A percentile compares a stretch with the other conserved stretches of the same genome.
These are phyloP conservation scores for Fusarium stilboides DNA, from an alignment of 2,329 filamentous ascomycete species.

Conservation along the genomic window DNA sequence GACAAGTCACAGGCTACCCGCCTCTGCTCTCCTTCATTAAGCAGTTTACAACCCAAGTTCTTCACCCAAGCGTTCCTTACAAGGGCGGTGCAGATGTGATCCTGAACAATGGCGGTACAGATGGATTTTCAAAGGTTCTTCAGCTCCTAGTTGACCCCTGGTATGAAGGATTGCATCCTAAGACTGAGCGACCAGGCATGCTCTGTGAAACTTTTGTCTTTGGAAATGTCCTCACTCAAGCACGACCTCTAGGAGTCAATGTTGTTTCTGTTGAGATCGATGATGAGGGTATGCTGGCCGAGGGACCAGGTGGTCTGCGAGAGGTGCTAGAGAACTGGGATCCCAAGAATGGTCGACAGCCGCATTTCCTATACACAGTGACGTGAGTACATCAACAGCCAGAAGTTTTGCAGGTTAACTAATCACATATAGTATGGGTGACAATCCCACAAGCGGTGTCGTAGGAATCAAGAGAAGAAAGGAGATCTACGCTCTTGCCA, in stretches of 20 bases:
- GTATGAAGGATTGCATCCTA: slow-evolving; percentile 76
- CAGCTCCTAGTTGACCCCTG: slow-evolving; percentile 84
- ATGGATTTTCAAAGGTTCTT: slow-evolving; percentile 85
- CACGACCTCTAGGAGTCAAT: slow-evolving; percentile 78
- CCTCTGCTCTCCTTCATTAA: slow-evolving; percentile 83
- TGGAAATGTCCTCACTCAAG: slow-evolving; percentile 80
- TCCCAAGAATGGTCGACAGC: slow-evolving; percentile 77
- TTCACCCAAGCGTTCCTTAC: slow-evolving; percentile 89
- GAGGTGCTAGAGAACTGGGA: slow-evolving; percentile 91
- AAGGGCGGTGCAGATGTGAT: slow-evolving; percentile 81
- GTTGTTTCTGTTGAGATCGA: slow-evolving; percentile 83
- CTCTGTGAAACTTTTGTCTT: slow-evolving; percentile 87
- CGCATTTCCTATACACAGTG: slow-evolving; percentile 91
- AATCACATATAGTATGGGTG: slow-evolving; percentile 65
- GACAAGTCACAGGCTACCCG: slow-evolving; percentile 84
- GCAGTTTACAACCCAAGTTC: slow-evolving; percentile 80
- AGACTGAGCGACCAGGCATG: slow-evolving; percentile 80
- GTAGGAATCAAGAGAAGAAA: slow-evolving; percentile 80
- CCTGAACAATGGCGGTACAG: slow-evolving; percentile 85
- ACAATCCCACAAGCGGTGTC: slow-evolving; percentile 88
- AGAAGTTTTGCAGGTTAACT: slow-evolving; percentile 6
- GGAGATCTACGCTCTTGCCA: slow-evolving; percentile 85
- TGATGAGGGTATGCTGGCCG: slow-evolving; percentile 81
- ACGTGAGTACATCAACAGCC: slow-evolving; percentile 71
- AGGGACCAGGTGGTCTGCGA: slow-evolving; percentile 80